Evolutionary conservation across 2,329 filamentous ascomycete species (phyloP), one percentile per base, ranked within the genome.

Genomic region (Sporothrix brasiliensis): DNA sequence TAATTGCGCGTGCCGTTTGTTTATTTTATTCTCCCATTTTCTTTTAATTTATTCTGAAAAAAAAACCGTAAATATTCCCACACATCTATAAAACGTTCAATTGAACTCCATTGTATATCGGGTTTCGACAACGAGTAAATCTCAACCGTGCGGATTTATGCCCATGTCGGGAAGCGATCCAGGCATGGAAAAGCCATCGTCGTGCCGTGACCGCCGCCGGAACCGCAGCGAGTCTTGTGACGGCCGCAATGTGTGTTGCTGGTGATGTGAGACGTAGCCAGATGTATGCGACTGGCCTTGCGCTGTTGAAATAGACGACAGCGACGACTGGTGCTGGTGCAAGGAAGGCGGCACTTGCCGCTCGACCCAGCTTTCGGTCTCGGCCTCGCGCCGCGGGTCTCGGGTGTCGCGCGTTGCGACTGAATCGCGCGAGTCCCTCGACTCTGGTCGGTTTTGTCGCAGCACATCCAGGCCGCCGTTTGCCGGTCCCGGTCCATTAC

Each of bases 181-280:
- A 0, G 84, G 83, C 79, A 85, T 85, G 41, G 80, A 78, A 69
- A 80, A 82, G 10, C 81, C 77, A 72, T 81, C 76, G 77, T 75
- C 74, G 14, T 54, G 72, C 72, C 79, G 74, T 69, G 80, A 75
- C 73, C 81, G 77, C 68, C 81, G 76, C 70, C 81, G 77, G 69
- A 73, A 70, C 73, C 82, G 78, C 73, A 86, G 74, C 74, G 77
- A 74, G 72, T 78, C 75, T 47, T 79, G 72, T 7, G 70, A 68
- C 0, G 71, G 70, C 50, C 71, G 72, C 50, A 70, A 21, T 56
- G 70, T 41, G 52, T 71, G 56, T 9, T 68, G 53, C 41, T 69
- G 71, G 24, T 50, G 41, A 16, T 60, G 41, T 24, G 30, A 47
- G 58, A 7, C 27, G 58, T 56, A 66, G 44, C 63, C 68, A 41